Evolutionary conservation across 345 rosid genomes (phyloP), one percentile per base, ranked within the genome.

Genomic region (Stellera chamaejasme): DNA sequence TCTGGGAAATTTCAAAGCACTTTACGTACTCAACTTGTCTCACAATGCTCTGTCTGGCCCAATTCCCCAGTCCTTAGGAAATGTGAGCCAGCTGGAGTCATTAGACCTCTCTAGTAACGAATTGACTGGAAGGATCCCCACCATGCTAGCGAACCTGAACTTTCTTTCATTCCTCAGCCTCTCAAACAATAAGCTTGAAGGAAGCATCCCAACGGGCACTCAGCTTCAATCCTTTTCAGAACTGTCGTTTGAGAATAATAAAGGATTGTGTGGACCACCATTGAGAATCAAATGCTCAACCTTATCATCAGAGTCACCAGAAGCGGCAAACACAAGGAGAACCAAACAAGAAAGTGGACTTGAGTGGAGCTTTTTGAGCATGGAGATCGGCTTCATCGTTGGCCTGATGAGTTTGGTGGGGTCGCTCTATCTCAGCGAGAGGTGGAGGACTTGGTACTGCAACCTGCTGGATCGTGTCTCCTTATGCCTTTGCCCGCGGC

Each of bases 131-230:
- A n/a, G n/a, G n/a, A n/a, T n/a, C n/a, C n/a, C n/a, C n/a, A n/a
- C n/a, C n/a, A n/a, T n/a, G n/a, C n/a, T n/a, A n/a, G n/a, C n/a
- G n/a, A n/a, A n/a, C n/a, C 59, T 82, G 0, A 67, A 11, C 49
- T 80, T 69, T 58, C 67, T 79, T 9, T 45, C 77, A 0, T 0
- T 50, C 45, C 46, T 82, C 42, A 66, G 79, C 54, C 52, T 82
- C 23, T 82, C 82, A 0, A n/a, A 36, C 41, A 79, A 72, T 61
- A 39, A 53, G 0, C 63, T 75, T 0, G 48, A 0, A 0, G 82
- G 81, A 6, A n/a, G 0, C 41, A 82, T 79, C 6, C 84, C 77
- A 11, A 2, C 0, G 0, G 15, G 27, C 1, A 65, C 50, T 0
- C 82, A 77, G 42, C 25, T 82, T 7, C 43, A 11, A 27, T 48